Percentiles rank a stretch among this genome's conserved stretches.
These are phyloP conservation scores for Conticribra weissflogii DNA, from an alignment of 108 stramenopile species.

Conservation along the genomic window DNA sequence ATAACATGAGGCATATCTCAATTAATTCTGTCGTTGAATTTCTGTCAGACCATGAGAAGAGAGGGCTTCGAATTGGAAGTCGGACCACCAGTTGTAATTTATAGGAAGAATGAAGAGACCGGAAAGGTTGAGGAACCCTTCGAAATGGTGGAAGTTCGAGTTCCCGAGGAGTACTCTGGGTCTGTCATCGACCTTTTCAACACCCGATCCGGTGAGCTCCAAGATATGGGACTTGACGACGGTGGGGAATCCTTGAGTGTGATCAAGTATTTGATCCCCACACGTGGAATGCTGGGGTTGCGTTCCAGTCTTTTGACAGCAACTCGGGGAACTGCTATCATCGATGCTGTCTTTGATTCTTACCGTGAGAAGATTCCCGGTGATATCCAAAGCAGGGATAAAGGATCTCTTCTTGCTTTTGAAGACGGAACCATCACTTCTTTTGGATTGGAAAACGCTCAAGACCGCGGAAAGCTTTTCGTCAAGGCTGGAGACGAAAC, in stretches of 20 bases:
- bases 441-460: conserved; percentile 93
- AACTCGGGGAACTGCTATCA: conserved; percentile 95
- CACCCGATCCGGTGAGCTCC: conserved; percentile 92
- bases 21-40: too few species aligned
- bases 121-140: conserved; percentile 95
- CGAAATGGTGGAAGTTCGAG: conserved; percentile 94
- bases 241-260: conserved; percentile 76
- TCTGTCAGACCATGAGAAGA: conserved; percentile 95
- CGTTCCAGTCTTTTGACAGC: conserved; percentile 90
- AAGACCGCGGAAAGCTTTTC: conserved; percentile 95
- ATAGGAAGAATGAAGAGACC: conserved; percentile 86
- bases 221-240: conserved; percentile 93
- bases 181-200: conserved; percentile 94
- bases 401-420: conserved; percentile 96
- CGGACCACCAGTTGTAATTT: conserved; percentile 97
- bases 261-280: conserved; percentile 96
- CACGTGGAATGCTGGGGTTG: conserved; percentile 97
- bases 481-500: conserved; percentile 78
- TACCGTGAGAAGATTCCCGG: conserved; percentile 87
- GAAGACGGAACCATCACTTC: conserved; percentile 90
- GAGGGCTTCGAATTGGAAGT: conserved; percentile 99
- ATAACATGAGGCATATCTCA: too few species aligned
- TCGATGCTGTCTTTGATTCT: conserved; percentile 95
- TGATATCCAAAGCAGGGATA: conserved; percentile 90
- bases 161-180: conserved; percentile 94